Conservation (phyloP, 441 rosid genomes). For the Brassica balearica region DNA sequence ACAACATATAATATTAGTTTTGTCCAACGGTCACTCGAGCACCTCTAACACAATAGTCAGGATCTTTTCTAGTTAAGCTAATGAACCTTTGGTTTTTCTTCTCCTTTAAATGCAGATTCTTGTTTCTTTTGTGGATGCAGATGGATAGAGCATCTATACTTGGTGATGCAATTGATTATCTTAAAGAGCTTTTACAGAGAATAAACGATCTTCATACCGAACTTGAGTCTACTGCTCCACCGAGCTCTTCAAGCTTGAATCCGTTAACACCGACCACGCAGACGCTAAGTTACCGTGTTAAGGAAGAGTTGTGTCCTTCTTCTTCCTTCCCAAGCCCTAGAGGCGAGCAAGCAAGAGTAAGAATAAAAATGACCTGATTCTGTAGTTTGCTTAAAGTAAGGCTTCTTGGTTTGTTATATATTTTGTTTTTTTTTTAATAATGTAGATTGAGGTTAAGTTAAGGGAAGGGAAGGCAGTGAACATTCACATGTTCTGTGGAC, state of each 20-base stretch:
- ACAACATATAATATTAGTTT: too few relatives aligned
- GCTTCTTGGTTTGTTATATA: background rate
- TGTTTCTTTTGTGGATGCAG: constrained; percentile 35
- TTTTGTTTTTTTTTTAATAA: background rate
- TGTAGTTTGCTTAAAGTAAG: background rate
- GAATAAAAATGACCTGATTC: background rate
- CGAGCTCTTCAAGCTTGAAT: constrained; percentile 49
- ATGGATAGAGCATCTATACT: constrained; percentile 72
- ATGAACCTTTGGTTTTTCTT: background rate
- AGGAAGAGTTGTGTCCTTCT: constrained; percentile 54
- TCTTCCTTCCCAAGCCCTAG: constrained; percentile 54
- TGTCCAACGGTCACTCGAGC: too few relatives aligned
- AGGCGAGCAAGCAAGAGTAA: constrained; percentile 50
- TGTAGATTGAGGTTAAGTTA: constrained; percentile 63
- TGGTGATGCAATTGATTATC: constrained; percentile 64
- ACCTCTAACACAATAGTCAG: too few relatives aligned
- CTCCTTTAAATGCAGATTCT: background rate
- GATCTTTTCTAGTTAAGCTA: too few relatives aligned
- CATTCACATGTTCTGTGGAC: constrained; percentile 77
- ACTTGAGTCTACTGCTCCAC: constrained; percentile 53
- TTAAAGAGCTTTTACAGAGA: constrained; percentile 64
- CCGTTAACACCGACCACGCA: constrained; percentile 14
- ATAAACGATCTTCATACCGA: constrained; percentile 63
- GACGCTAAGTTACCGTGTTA: constrained; percentile 52
- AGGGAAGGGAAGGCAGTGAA: constrained; percentile 73